phyloP scores from a whole-genome alignment of 2,329 filamentous ascomycete species.

The Thielaviopsis punctulata region DNA sequence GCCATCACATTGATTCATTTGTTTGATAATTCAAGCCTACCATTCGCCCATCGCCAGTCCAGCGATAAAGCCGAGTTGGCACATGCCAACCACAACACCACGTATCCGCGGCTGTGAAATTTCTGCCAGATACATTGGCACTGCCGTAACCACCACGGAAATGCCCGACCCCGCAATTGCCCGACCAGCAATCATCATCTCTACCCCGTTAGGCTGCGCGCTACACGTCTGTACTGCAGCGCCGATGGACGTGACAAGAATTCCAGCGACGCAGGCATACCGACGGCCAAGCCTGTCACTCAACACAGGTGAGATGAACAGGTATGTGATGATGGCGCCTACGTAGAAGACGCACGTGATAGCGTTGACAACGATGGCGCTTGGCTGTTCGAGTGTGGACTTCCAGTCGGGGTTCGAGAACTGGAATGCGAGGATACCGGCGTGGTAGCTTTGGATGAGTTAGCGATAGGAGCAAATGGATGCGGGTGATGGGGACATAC shows the following conservation, averaged over 20 bases:
- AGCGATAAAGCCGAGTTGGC: slow-evolving; percentile 39
- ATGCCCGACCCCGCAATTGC: slow-evolving; percentile 35
- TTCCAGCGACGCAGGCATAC: slow-evolving; percentile 31
- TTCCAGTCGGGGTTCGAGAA: not conserved
- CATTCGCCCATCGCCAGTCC: slow-evolving; percentile 38
- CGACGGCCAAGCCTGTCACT: slow-evolving; percentile 35
- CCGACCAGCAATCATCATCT: slow-evolving; percentile 33
- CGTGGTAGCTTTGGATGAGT: not conserved
- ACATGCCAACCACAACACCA: slow-evolving; percentile 39
- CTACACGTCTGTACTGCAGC: slow-evolving; percentile 30
- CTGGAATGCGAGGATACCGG: not conserved
- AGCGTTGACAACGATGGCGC: slow-evolving; percentile 24
- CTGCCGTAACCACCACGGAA: slow-evolving; percentile 36
- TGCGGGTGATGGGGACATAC: not conserved
- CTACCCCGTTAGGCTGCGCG: slow-evolving; percentile 23
- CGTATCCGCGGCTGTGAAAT: slow-evolving; percentile 16
- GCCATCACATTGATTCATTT: not conserved
- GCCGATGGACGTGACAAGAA: slow-evolving; percentile 29
- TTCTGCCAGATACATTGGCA: slow-evolving; percentile 40
- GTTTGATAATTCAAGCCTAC: slow-evolving; percentile 19
- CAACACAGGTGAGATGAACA: slow-evolving; percentile 34
- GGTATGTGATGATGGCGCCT: slow-evolving; percentile 36
- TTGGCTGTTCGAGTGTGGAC: not conserved
- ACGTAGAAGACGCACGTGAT: slow-evolving; percentile 41
- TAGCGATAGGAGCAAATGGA: not conserved